Evolutionary conservation across 116 monocot genomes (phyloP).

Genomic region (Thalassia testudinum): DNA sequence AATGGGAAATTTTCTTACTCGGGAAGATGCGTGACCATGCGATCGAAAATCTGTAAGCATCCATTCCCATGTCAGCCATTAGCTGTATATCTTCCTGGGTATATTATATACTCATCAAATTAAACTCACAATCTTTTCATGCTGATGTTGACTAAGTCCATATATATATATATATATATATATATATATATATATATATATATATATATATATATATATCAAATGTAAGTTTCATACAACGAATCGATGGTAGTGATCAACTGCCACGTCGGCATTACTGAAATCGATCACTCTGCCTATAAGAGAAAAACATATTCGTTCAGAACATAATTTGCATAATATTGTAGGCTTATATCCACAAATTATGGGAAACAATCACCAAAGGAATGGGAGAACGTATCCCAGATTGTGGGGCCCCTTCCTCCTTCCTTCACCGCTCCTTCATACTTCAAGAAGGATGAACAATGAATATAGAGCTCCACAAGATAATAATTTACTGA

Average conservation of each 20-base stretch:
- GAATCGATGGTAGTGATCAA: constrained; percentile 64
- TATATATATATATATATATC: background rate
- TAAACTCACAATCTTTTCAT: too few relatives aligned
- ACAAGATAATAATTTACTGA: too few relatives aligned
- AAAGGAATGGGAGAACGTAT: constrained; percentile 24
- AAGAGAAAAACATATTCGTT: constrained; percentile 2
- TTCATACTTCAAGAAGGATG: constrained; percentile 7
- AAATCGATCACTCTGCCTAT: constrained; percentile 48
- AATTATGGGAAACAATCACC: constrained; percentile 19
- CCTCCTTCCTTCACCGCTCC: constrained; percentile 11
- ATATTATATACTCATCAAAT: background rate
- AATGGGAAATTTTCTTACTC: constrained; percentile 28
- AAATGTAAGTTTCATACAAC: constrained; percentile 15
- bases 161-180: too few relatives aligned
- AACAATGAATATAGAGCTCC: too few relatives aligned
- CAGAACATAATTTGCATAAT: too few relatives aligned
- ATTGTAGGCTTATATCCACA: too few relatives aligned
- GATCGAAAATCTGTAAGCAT: constrained; percentile 67
- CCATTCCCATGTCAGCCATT: constrained; percentile 49
- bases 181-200: background rate
- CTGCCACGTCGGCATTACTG: constrained; percentile 43
- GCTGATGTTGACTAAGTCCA: too few relatives aligned
- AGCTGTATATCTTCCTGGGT: constrained; percentile 59
- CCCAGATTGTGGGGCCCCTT: constrained; percentile 17
- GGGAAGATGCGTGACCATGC: constrained; percentile 79